A percentile compares a stretch with the other conserved stretches of the same genome.
Conservation (phyloP, 1,139 yeast species). For the Pichia sp. region DNA sequence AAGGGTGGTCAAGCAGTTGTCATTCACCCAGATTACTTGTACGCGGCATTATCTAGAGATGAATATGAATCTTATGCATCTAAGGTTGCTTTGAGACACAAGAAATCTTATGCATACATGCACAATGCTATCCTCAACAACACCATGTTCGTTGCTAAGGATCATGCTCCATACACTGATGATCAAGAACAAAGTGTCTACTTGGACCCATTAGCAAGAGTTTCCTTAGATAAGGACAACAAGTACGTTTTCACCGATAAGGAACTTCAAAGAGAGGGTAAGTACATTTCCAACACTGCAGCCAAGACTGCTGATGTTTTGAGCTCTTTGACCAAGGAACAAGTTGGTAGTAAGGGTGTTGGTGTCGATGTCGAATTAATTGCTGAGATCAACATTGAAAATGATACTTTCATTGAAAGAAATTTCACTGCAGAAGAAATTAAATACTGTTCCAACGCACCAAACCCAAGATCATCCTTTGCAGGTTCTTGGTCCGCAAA, state of each 20-base stretch:
- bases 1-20: conserved; percentile 97
- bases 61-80: conserved; percentile 62
- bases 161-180: conserved; percentile 83
- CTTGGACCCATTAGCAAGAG: conserved; percentile 94
- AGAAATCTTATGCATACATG: conserved; percentile 90
- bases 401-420: conserved; percentile 84
- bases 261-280: conserved; percentile 31
- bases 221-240: conserved; percentile 41
- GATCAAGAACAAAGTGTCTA: conserved; percentile 85
- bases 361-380: conserved; percentile 97
- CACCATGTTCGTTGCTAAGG: conserved; percentile 89
- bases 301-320: conserved; percentile 38
- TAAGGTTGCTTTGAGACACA: conserved; percentile 77
- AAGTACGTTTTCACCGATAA: conserved; percentile 43
- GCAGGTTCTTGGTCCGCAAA: conserved; percentile 99
- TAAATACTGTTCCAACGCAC: conserved; percentile 63
- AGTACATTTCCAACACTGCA: conserved; percentile 31
- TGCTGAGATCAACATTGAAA: conserved; percentile 69
- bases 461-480: conserved; percentile 80
- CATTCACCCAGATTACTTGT: conserved; percentile 90
- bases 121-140: conserved; percentile 91
- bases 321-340: conserved; percentile 39
- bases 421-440: conserved; percentile 83
- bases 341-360: conserved; percentile 60
- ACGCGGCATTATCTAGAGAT: conserved; percentile 65